Conservation (phyloP, 768 basidiomycete genomes). For the Dacryopinax spathularia region DNA sequence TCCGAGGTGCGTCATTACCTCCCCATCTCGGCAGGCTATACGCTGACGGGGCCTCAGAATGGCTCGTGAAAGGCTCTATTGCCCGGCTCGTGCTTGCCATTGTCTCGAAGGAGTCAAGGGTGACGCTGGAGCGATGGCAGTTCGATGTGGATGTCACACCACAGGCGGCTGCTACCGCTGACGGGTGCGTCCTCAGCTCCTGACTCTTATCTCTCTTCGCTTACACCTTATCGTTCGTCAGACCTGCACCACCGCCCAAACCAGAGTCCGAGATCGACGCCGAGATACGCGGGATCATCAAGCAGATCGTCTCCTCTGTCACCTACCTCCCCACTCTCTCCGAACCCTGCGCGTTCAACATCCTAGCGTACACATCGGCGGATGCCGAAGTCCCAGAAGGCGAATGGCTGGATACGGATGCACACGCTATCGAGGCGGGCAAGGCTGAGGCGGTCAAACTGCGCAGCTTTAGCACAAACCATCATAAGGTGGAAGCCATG, state of each 20-base stretch:
- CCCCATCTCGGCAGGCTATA: not conserved
- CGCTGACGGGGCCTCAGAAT: slow-evolving; percentile 41
- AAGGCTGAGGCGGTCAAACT: slow-evolving; percentile 88
- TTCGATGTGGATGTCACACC: slow-evolving; percentile 86
- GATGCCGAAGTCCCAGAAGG: slow-evolving; percentile 83
- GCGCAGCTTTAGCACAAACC: slow-evolving; percentile 90
- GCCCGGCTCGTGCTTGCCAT: slow-evolving; percentile 91
- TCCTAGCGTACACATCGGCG: slow-evolving; percentile 85
- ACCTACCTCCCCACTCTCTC: slow-evolving; percentile 93
- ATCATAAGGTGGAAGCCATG: slow-evolving; percentile 96
- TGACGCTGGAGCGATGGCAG: slow-evolving; percentile 92
- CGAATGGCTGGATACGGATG: slow-evolving; percentile 94
- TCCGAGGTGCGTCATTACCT: slow-evolving; percentile 53
- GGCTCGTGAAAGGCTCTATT: slow-evolving; percentile 84
- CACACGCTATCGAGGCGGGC: slow-evolving; percentile 79
- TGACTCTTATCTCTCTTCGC: not conserved
- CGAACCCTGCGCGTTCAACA: slow-evolving; percentile 93
- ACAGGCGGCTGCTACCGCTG: slow-evolving; percentile 34
- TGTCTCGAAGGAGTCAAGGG: slow-evolving; percentile 83
- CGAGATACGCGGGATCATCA: slow-evolving; percentile 93
- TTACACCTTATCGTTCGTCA: not conserved
- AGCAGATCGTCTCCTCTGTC: slow-evolving; percentile 94
- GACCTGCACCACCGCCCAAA: slow-evolving; percentile 35
- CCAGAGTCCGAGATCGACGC: slow-evolving; percentile 85
- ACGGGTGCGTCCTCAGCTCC: slow-evolving; percentile 4